Evolutionary conservation across 2,329 filamentous ascomycete species (phyloP).

Genomic region (Lachnellula hyalina): DNA sequence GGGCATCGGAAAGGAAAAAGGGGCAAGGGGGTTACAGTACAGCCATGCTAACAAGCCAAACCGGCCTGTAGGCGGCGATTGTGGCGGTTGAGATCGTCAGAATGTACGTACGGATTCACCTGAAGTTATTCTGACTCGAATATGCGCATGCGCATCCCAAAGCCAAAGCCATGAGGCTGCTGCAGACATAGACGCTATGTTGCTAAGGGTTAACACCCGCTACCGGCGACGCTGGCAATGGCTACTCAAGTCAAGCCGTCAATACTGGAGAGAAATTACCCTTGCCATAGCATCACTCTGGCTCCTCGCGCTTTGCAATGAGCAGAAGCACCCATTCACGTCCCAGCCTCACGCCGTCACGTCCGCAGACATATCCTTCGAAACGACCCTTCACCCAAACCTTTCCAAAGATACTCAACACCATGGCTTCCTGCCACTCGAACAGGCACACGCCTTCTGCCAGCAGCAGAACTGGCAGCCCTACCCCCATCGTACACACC

Average conservation of each 20-base stretch:
- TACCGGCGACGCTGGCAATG: constrained; percentile 5
- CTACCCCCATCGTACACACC: not conserved
- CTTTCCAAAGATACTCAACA: not conserved
- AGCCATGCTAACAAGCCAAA: too few species aligned
- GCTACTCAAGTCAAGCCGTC: not conserved
- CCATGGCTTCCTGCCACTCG: constrained; percentile 6
- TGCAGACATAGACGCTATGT: not conserved
- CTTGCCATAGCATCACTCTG: constrained; percentile 3
- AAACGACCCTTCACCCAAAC: not conserved
- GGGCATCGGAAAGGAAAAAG: too few species aligned
- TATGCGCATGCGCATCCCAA: not conserved
- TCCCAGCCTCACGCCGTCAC: constrained; percentile 13
- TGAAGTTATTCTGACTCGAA: too few species aligned
- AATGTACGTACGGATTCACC: too few species aligned
- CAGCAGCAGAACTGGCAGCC: constrained; percentile 8
- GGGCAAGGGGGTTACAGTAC: too few species aligned
- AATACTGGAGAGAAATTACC: constrained; percentile 9
- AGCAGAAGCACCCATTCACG: constrained; percentile 11
- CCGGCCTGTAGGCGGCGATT: too few species aligned
- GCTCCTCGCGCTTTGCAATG: constrained; percentile 7
- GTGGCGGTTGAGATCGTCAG: too few species aligned
- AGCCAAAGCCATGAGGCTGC: not conserved
- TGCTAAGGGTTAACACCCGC: not conserved
- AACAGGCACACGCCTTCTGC: constrained; percentile 12
- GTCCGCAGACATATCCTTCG: constrained; percentile 9